Evolutionary conservation across 2,329 filamentous ascomycete species (phyloP), one percentile per base, ranked within the genome.

Genomic region (Fusarium hainanense): DNA sequence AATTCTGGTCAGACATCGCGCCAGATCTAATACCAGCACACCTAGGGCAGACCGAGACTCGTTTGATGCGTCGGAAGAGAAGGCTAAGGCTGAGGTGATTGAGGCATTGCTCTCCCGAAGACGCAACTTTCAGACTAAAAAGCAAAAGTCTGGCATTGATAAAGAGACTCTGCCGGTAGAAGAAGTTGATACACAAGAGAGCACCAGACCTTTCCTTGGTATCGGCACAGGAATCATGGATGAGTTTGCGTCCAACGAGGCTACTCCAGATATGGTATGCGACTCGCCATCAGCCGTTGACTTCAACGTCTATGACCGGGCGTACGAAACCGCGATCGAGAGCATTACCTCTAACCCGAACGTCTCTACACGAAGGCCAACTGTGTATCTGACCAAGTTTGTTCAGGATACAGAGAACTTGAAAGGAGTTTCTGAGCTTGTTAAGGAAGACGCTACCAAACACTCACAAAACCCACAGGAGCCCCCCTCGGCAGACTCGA

Each of bases 231-330:
- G 90, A 46, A 84, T 85, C 4, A 77, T 79, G 27, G 83, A 87
- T 64, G 83, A 83, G 20, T 84, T 84, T 71, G 75, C 77, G 47
- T 77, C 75, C 42, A 79, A 81, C 57, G 77, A 80, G 25, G 71
- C 77, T 12, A 80, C 79, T 16, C 79, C 79, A 4, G 79, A 85
- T 23, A 78, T 91, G 7, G 90, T 97, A 42, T 93, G 92, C 30
- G 94, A 97, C 79, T 97, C 93, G 2, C 95, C 95, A 4, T 91
- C 91, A 0, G 91, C 90, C 2, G 92, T 93, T 8, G 93, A 97
- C 64, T 93, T 93, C 73, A 90, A 96, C 76, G 91, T 98, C 61
- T 98, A 97, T 78, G 93, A 97, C 78, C 89, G 87, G 1, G 95
- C 95, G 1, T 98, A 97, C 77, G 89, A 93, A 75, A 76, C 77